Base-by-base conservation (phyloP, 1,284 basidiomycete species). In the Ustilago crameri region DNA sequence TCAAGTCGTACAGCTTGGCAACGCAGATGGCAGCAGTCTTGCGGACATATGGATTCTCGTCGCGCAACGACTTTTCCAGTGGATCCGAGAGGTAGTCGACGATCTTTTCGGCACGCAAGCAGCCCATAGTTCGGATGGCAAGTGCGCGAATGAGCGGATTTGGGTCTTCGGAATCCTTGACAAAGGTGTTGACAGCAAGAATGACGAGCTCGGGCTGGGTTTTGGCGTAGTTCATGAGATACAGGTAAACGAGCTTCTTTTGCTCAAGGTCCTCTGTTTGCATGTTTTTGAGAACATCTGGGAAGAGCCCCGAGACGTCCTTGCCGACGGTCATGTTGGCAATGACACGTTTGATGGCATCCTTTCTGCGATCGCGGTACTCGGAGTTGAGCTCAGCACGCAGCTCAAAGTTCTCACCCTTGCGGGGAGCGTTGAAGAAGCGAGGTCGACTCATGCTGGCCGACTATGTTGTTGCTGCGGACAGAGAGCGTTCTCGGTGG, bases 151-250 rank as follows among this genome's bases (percentile, higher is more conserved):
- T 92, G 62, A 98, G 91, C 0, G 95, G 95, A 82, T 98, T 98
- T 5, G 92, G 89, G 83, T 98, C 96, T 76, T 95, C 93, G 0
- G 93, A 90, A 84, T 98, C 95, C 64, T 89, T 89, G 76, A 98
- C 95, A 82, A 98, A 98, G 0, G 95, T 98, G 84, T 98, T 98
- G 72, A 98, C 95, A 15, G 95, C 95, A 46, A 98, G 88, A 82
- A 98, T 98, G 84, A 98, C 95, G 24, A 91, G 88, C 84, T 98
- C 95, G 0, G 96, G 95, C 83, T 98, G 95, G 0, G 95, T 95
- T 84, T 96, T 96, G 50, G 95, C 94, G 79, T 98, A 98, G 86
- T 97, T 96, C 91, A 97, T 97, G 61, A 98, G 90, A 84, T 97
- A 98, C 44, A 98, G 89, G 82, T 98, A 98, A 23, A 98, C 95